phyloP scores from a whole-genome alignment of 2,329 filamentous ascomycete species.

The Xylariaceae sp. region DNA sequence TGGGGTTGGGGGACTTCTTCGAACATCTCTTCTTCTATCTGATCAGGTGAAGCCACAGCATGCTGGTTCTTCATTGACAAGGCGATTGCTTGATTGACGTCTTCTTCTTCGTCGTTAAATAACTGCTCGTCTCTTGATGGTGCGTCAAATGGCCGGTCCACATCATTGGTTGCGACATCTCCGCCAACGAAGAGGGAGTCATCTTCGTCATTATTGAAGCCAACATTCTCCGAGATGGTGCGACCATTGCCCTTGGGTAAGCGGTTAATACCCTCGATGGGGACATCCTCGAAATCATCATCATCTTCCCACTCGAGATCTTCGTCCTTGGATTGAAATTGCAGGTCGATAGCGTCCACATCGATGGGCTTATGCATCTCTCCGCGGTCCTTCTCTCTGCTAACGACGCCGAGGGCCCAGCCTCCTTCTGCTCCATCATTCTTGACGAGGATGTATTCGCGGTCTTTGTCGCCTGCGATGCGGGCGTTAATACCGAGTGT shows the following conservation, averaged over 20 bases:
- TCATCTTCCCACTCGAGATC: constrained; percentile 58
- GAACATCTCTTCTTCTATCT: constrained; percentile 34
- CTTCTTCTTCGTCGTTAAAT: constrained; percentile 42
- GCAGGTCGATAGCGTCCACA: constrained; percentile 61
- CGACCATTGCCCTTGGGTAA: constrained; percentile 50
- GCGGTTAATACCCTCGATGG: constrained; percentile 81
- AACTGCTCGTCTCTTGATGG: constrained; percentile 24
- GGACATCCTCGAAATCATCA: constrained; percentile 85
- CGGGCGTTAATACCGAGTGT: constrained; percentile 59
- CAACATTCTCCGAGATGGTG: constrained; percentile 28
- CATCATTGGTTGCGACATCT: constrained; percentile 10
- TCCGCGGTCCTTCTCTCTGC: constrained; percentile 71
- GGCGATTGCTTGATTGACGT: constrained; percentile 74
- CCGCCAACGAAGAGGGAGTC: constrained; percentile 50
- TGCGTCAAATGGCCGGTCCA: constrained; percentile 15
- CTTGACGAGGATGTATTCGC: constrained; percentile 93
- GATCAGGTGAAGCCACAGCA: constrained; percentile 22
- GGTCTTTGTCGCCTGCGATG: constrained; percentile 76
- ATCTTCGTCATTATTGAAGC: too few relatives aligned
- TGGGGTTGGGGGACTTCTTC: constrained; percentile 45
- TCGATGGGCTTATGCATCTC: constrained; percentile 85
- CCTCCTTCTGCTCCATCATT: constrained; percentile 93
- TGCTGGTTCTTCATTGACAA: constrained; percentile 70
- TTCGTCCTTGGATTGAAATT: constrained; percentile 47
- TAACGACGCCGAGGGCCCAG: constrained; percentile 92